A percentile compares a stretch with the other conserved stretches of the same genome.
Evolutionary conservation across 768 basidiomycete species (phyloP).

Genomic region (Kondoa subrosea): DNA sequence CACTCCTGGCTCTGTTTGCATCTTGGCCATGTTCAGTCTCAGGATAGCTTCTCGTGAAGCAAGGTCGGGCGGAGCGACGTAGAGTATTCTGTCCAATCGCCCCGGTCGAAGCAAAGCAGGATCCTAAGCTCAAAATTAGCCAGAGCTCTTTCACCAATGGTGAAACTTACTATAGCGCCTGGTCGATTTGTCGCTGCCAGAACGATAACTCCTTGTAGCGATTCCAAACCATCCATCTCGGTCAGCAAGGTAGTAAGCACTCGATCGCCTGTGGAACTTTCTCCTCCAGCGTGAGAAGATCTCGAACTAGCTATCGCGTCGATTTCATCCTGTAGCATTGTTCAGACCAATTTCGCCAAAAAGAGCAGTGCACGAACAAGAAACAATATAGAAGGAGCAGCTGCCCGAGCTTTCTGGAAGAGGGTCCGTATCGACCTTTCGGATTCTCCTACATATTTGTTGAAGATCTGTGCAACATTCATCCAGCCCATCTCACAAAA

Average conservation of each 20-base stretch:
- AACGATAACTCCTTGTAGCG: constrained; percentile 81
- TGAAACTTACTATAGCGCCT: constrained; percentile 57
- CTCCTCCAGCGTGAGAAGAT: constrained; percentile 34
- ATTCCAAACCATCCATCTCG: constrained; percentile 97
- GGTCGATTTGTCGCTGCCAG: constrained; percentile 93
- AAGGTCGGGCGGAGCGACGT: constrained; percentile 79
- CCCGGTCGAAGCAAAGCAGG: constrained; percentile 88
- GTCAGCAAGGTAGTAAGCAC: constrained; percentile 83
- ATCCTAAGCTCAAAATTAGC: constrained; percentile 43
- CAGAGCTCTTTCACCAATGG: not conserved
- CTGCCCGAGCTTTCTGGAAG: constrained; percentile 83
- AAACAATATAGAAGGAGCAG: constrained; percentile 88
- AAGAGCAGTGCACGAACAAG: constrained; percentile 46
- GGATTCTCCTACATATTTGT: constrained; percentile 94
- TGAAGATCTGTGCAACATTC: constrained; percentile 53
- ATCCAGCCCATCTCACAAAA: not conserved
- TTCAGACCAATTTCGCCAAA: not conserved
- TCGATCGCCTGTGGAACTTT: constrained; percentile 49
- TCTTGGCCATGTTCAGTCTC: constrained; percentile 52
- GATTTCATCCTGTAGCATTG: constrained; percentile 63
- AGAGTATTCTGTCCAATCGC: constrained; percentile 78
- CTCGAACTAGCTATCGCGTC: constrained; percentile 79
- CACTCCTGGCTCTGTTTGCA: constrained; percentile 60
- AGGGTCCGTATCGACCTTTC: constrained; percentile 87
- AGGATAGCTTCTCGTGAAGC: constrained; percentile 69